Base-by-base conservation (phyloP, 208 protist genomes). In the Leptomonas seymouri region DNA sequence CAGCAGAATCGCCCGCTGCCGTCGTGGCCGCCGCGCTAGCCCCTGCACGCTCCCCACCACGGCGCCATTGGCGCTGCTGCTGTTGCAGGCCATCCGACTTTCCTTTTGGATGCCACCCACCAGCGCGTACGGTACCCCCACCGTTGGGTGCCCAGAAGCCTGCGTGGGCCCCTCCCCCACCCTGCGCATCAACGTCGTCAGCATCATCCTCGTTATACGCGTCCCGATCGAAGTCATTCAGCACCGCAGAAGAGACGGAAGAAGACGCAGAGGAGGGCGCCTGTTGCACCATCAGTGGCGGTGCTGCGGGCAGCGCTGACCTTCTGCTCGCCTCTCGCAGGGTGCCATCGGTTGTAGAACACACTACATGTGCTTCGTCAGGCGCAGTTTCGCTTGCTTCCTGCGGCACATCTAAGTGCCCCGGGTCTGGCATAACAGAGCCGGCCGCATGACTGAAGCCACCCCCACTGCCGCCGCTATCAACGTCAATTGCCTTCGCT, bases 151-250 rank as follows among this genome's bases (percentile, higher is more conserved):
- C 41, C 23, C 62, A 3, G 16, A 25, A 36, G 12, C 36, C 34
- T 18, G 28, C 23, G 12, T 46, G 18, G 21, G 18, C 53, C 11
- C 15, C 61, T 1, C 18, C 58, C 4, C 51, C 51, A 8, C 64
- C 45, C 8, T n/a, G 48, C 14, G 64, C 56, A 16, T 27, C 45
- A 6, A 30, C 51, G 12, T 39, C 48, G 18, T 56, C 65, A 3
- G 46, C 41, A 6, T 62, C 46, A 15, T 53, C 55, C 9, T 18
- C 46, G 12, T 62, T 34, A 15, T 53, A 42, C 9, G 8, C 46
- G 3, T 74, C 76, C 21, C 49, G 53, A 16, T 63, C 51, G 30
- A 70, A 41, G 42, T 62, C 49, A 7, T 39, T 9, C 7, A 2
- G 21, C 27, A 66, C 12, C 41, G 41, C 56, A 8, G 45, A 34